Evolutionary conservation across 768 basidiomycete genomes (phyloP).

Genomic region (Termitomyces sp.): DNA sequence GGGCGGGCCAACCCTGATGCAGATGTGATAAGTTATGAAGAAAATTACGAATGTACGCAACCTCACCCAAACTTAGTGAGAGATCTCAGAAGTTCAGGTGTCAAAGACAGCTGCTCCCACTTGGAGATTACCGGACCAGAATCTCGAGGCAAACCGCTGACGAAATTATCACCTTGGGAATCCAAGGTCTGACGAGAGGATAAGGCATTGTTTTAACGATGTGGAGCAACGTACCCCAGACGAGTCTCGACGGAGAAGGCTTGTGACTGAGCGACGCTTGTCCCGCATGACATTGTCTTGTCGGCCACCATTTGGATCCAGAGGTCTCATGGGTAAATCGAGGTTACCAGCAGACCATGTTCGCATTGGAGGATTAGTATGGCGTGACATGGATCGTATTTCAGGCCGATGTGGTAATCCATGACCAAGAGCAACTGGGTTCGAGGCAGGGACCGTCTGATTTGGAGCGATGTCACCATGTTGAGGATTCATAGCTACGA

Average conservation of each 20-base stretch:
- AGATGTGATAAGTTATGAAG: slow-evolving; percentile 4
- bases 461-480: slow-evolving; percentile 45
- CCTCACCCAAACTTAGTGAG: slow-evolving; percentile 91
- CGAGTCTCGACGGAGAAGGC: slow-evolving; percentile 69
- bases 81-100: slow-evolving; percentile 82
- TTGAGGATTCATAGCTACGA: slow-evolving; percentile 31
- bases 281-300: slow-evolving; percentile 43
- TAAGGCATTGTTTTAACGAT: slow-evolving; percentile 2
- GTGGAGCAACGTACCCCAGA: slow-evolving; percentile 46
- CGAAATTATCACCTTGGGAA: slow-evolving; percentile 49
- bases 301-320: slow-evolving; percentile 38
- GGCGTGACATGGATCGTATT: slow-evolving; percentile 50
- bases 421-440: slow-evolving; percentile 44
- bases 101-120: slow-evolving; percentile 89
- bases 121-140: slow-evolving; percentile 81
- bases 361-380: slow-evolving; percentile 66
- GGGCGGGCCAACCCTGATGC: slow-evolving; percentile 82
- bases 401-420: slow-evolving; percentile 63
- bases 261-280: slow-evolving; percentile 72
- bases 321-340: slow-evolving; percentile 61
- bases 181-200: slow-evolving; percentile 41
- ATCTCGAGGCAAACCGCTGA: slow-evolving; percentile 53
- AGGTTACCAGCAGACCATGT: slow-evolving; percentile 84
- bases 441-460: slow-evolving; percentile 38
- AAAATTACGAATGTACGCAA: neutral